These are phyloP conservation scores for Pleodorina starrii DNA, from an alignment of 139 green algal species.

Conservation along the genomic window DNA sequence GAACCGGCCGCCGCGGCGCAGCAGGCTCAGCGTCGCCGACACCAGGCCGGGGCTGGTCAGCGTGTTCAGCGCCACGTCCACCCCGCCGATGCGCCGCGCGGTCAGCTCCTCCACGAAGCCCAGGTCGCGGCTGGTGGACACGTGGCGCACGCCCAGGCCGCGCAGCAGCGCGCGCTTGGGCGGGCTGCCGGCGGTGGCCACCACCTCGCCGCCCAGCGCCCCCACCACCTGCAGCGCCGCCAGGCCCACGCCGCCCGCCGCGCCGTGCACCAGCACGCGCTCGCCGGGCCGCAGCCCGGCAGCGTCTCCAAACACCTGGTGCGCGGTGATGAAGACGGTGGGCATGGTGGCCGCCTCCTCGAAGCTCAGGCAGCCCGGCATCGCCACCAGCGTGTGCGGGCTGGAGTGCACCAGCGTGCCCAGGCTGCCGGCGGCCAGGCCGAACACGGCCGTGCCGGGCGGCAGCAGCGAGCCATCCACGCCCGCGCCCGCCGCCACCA, in stretches of 20 bases:
- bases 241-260: constrained; percentile 87
- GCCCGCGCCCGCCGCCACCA: constrained; percentile 58
- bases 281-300: constrained; percentile 51
- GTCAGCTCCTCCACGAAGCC: constrained; percentile 74
- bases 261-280: constrained; percentile 80
- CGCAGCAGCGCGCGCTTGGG: constrained; percentile 84
- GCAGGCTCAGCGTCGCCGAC: constrained; percentile 71
- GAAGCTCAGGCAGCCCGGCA: constrained; percentile 78
- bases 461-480: background rate
- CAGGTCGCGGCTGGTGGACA: constrained; percentile 77
- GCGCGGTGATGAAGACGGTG: constrained; percentile 87
- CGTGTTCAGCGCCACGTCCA: constrained; percentile 82
- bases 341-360: constrained; percentile 82
- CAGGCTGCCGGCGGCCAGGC: constrained; percentile 83
- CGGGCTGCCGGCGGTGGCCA: constrained; percentile 80
- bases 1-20: constrained; percentile 73
- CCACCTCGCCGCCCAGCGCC: constrained; percentile 51
- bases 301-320: constrained; percentile 69
- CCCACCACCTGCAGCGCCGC: constrained; percentile 78
- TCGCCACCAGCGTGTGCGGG: constrained; percentile 68
- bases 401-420: constrained; percentile 72
- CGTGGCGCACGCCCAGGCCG: constrained; percentile 61
- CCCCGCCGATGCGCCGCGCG: constrained; percentile 7
- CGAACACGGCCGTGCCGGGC: constrained; percentile 85
- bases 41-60: constrained; percentile 92